These are phyloP conservation scores for Aquilaria sinensis DNA, from an alignment of 345 rosid genomes.

Conservation along the genomic window DNA sequence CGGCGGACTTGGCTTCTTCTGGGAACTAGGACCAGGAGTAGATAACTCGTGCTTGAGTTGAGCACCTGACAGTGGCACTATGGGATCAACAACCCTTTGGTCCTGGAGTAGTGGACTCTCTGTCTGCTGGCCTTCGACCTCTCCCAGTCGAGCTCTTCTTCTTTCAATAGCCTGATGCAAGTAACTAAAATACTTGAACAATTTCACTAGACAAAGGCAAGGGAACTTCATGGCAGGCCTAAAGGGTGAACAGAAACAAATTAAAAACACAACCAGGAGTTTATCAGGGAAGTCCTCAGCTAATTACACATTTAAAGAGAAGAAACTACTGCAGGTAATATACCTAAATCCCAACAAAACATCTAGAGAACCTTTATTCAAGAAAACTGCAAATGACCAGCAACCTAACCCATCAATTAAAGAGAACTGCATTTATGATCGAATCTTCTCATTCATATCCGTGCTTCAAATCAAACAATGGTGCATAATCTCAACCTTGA, in stretches of 20 bases:
- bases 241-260: neutral
- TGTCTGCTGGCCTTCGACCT: slow-evolving; percentile 32
- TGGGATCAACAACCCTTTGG: slow-evolving; percentile 28
- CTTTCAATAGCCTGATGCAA: slow-evolving; percentile 63
- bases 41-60: slow-evolving; percentile 31
- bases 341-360: neutral
- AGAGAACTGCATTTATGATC: neutral
- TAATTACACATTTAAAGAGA: neutral
- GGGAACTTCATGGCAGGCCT: slow-evolving; percentile 1
- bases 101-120: slow-evolving; percentile 33
- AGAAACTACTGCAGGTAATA: neutral
- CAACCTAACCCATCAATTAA: too few relatives aligned
- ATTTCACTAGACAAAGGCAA: slow-evolving; percentile 6
- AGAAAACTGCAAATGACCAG: too few relatives aligned
- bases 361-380: neutral
- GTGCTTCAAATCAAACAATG: neutral
- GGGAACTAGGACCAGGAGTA: slow-evolving; percentile 41
- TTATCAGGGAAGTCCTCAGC: neutral
- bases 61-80: slow-evolving; percentile 23
- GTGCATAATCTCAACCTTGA: neutral
- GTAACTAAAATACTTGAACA: neutral
- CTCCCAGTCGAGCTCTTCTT: slow-evolving; percentile 53
- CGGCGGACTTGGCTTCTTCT: slow-evolving; percentile 31
- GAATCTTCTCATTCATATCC: neutral
- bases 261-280: neutral